A percentile compares a stretch with the other conserved stretches of the same genome.
Evolutionary conservation across 768 basidiomycete species (phyloP).

Genomic region (Mrakia gelida): DNA sequence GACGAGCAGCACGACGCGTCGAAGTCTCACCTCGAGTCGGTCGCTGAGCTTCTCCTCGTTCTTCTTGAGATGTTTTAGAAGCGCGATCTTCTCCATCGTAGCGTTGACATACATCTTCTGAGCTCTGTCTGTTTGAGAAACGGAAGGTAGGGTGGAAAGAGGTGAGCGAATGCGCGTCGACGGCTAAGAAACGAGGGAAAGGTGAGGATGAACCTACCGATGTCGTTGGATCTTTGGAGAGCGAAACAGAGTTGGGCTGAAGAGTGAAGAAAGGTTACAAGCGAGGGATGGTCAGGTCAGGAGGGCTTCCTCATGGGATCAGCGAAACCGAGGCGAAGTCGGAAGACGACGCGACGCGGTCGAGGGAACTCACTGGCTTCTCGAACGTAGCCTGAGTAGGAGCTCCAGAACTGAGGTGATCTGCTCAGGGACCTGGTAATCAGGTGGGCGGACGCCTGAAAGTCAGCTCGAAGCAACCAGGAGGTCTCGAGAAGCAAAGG

Average conservation of each 20-base stretch:
- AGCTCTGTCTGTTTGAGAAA: conserved; percentile 33
- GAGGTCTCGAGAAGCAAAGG: not conserved
- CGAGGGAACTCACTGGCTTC: conserved; percentile 38
- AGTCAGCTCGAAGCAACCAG: no score
- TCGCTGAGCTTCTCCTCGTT: conserved; percentile 24
- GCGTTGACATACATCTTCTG: conserved; percentile 36
- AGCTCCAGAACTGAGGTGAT: conserved; percentile 42
- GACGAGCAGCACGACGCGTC: not conserved
- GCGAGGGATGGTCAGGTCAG: no score
- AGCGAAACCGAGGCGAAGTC: not conserved
- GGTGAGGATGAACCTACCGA: not conserved
- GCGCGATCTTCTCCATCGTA: conserved; percentile 37
- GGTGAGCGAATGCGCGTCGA: not conserved
- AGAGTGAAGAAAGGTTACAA: no score
- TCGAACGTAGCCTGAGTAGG: conserved; percentile 40
- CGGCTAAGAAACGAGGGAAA: no score
- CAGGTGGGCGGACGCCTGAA: no score
- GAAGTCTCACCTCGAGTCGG: not conserved
- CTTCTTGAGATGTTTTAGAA: conserved; percentile 35
- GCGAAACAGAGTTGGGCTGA: conserved; percentile 8
- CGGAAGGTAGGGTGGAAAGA: not conserved
- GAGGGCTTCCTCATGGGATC: no score
- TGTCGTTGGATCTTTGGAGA: not conserved
- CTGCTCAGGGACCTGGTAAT: not conserved
- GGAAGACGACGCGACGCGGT: not conserved